Evolutionary conservation across 1,284 basidiomycete genomes (phyloP).

Genomic region (Trametes pubescens): DNA sequence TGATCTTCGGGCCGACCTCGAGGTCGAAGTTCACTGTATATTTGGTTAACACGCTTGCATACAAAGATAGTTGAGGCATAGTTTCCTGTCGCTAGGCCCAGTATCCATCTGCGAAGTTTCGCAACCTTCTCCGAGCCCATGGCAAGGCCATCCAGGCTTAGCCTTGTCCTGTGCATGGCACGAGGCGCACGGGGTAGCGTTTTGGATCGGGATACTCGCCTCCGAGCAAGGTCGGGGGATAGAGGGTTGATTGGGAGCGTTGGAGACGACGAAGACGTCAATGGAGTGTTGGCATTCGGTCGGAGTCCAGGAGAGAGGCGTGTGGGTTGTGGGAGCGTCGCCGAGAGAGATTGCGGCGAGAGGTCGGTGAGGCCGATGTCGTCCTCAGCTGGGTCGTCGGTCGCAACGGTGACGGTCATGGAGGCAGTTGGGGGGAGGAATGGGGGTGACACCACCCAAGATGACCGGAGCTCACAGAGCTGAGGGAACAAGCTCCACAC

Average conservation of each 20-base stretch:
- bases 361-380: conserved; percentile 44
- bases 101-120: conserved; percentile 78
- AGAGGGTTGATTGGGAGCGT: conserved; percentile 37
- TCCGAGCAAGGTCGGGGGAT: conserved; percentile 22
- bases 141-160: conserved; percentile 41
- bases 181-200: conserved; percentile 48
- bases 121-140: conserved; percentile 58
- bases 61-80: conserved; percentile 2
- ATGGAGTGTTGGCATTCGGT: conserved; percentile 21
- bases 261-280: conserved; percentile 44
- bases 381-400: conserved; percentile 37
- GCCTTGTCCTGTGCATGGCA: conserved; percentile 26
- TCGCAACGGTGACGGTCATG: conserved; percentile 18
- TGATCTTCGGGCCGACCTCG: conserved; percentile 86
- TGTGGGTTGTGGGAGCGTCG: conserved; percentile 24
- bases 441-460: neutral
- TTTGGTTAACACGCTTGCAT: conserved; percentile 31
- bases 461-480: neutral
- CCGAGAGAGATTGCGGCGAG: conserved; percentile 27
- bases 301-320: conserved; percentile 12
- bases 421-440: neutral
- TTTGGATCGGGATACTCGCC: conserved; percentile 47
- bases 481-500: conserved; percentile 8
- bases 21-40: conserved; percentile 86
- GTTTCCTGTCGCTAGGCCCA: conserved; percentile 78